Evolutionary conservation across 257 asterid species (phyloP).

Genomic region (Forsythia viridissima): DNA sequence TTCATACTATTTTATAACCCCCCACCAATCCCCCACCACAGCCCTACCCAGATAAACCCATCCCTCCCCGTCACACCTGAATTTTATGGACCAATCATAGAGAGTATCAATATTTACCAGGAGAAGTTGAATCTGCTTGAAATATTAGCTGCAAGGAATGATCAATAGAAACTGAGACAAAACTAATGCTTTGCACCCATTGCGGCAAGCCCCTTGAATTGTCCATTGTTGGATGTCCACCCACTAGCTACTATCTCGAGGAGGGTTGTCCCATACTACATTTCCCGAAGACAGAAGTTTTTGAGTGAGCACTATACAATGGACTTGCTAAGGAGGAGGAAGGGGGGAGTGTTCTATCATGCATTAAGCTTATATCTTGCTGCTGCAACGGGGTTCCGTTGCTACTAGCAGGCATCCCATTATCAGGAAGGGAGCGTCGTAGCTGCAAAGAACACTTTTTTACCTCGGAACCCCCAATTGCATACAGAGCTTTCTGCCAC

Average conservation of each 20-base stretch:
- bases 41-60: background rate
- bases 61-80: background rate
- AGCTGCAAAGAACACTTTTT: constrained; percentile 98
- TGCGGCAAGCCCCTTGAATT: constrained; percentile 88
- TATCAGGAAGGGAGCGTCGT: constrained; percentile 78
- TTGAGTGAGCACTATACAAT: constrained; percentile 73
- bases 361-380: constrained; percentile 82
- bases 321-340: constrained; percentile 74
- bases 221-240: constrained; percentile 71
- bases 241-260: constrained; percentile 77
- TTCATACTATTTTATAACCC: background rate
- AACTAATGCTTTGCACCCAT: constrained; percentile 96
- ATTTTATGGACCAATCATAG: background rate
- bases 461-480: constrained; percentile 94
- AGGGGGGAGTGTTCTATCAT: constrained; percentile 69
- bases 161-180: constrained; percentile 81
- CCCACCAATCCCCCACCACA: background rate
- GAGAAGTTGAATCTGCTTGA: constrained; percentile 76
- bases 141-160: constrained; percentile 81
- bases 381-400: constrained; percentile 85
- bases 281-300: constrained; percentile 75
- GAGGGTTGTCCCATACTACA: constrained; percentile 81
- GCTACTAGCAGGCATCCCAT: constrained; percentile 75
- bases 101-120: constrained; percentile 49
- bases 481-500: constrained; percentile 97